Base-by-base conservation (phyloP, 257 asterid genomes). In the Forsythia suspensa region DNA sequence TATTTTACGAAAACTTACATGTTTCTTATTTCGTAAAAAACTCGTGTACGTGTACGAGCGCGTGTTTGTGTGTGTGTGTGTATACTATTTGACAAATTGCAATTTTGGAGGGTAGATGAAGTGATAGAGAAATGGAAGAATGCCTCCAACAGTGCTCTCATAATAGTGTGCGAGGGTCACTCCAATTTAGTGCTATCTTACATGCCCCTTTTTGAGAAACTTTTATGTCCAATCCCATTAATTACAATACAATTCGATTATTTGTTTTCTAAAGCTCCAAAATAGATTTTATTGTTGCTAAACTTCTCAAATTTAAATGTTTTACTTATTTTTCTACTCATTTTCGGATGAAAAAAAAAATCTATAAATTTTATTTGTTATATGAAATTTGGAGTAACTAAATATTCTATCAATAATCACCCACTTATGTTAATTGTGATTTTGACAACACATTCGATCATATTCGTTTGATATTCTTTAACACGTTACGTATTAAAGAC, bases 111-210 rank as follows among this genome's bases (percentile, higher is more conserved):
- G 55, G 55, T 46, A 5, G 55, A 13, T 66, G 80, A 85, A 77
- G 88, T 86, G 92, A 86, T 63, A 63, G 88, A 77, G 72, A 69
- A 79, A 76, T 66, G 82, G 21, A 10, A 76, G 80, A 75, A 65
- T 46, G 79, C 88, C 95, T 73, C 86, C 74, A 77, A 71, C 78
- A 81, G 92, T 87, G 92, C 37, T 75, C 55, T 0, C 55, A 12
- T 46, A 12, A 46, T 46, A 46, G 18, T 4, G 55, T 46, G 55
- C 18, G 13, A 46, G 55, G 55, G n/a, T 13, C n/a, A 48, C 6
- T 1, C 55, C 55, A 46, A 29, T 29, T 1, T 13, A 3, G 6
- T 13, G 55, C 52, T 46, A 46, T 46, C 55, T 12, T 46, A 13
- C 6, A 46, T 13, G 55, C 55, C 55, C 55, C 55, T 3, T 3